phyloP scores from a whole-genome alignment of 2,329 filamentous ascomycete species.

The Plectosphaerella sp. region DNA sequence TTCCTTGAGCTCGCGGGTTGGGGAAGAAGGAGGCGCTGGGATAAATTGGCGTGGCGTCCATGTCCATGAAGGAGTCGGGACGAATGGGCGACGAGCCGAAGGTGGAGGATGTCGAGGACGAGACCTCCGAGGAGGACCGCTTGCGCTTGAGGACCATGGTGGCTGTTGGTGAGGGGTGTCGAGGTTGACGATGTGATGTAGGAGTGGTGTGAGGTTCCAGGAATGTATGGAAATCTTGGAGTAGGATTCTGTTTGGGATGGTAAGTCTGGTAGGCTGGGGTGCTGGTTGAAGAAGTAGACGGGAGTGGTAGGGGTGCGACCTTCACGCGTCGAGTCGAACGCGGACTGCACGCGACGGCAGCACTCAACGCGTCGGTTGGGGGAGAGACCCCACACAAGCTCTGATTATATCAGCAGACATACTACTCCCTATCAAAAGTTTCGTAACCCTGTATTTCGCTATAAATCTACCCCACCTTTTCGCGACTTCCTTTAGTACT shows the following conservation, averaged over 20 bases:
- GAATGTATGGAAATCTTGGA: background rate
- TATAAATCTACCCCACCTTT: too few relatives aligned
- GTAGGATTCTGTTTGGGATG: background rate
- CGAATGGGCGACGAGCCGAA: constrained; percentile 35
- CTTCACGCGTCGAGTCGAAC: background rate
- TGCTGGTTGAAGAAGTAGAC: background rate
- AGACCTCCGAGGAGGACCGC: constrained; percentile 55
- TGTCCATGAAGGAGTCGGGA: constrained; percentile 24
- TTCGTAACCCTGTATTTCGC: too few relatives aligned
- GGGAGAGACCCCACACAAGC: too few relatives aligned
- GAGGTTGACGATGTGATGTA: background rate
- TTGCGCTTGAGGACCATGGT: constrained; percentile 59
- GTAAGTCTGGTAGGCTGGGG: background rate
- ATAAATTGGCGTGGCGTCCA: constrained; percentile 22
- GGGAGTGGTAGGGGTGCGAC: background rate
- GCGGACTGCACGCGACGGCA: background rate
- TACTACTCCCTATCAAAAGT: too few relatives aligned
- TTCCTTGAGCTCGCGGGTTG: background rate
- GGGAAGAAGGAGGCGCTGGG: constrained; percentile 28
- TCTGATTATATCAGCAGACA: too few relatives aligned
- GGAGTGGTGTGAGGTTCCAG: background rate
- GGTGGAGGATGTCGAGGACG: constrained; percentile 32
- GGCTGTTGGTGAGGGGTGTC: background rate
- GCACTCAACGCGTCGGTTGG: background rate
- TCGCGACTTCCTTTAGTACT: too few relatives aligned